Base-by-base conservation (phyloP, 2,329 filamentous ascomycete species). In the Exophiala sideris region DNA sequence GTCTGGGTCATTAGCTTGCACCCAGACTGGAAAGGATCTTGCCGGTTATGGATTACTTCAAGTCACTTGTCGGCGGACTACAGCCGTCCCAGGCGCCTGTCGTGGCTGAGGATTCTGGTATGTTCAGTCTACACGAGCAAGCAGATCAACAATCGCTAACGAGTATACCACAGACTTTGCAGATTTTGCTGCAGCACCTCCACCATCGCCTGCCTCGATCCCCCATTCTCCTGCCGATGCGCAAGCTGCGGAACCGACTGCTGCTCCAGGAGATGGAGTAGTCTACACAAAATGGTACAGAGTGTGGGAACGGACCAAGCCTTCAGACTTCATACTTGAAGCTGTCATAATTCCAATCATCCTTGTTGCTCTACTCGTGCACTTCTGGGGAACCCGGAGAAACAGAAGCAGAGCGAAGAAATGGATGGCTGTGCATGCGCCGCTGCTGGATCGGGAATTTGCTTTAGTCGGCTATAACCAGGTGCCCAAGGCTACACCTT, bases 241-340 rank as follows among this genome's bases (percentile, higher is more conserved):
- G 56, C 73, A 78, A 59, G 72, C 78, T 52, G 70, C 79, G 55
- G 72, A 71, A 52, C 66, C 64, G 33, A 60, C 64, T 16, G 62
- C 55, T 40, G 64, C 67, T 32, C 68, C 72, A 14, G 78, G 80
- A 56, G 76, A 75, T 41, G 70, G 73, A 44, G 77, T 79, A 41
- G 72, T 70, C 40, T 96, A 87, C 72, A 96, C 91, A 48, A 90
- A 89, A 78, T 99, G 94, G 94, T 99, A 97, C 76, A 90, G 91
- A 52, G 79, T 97, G 58, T 94, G 95, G 81, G 91, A 97, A 81
- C 90, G 94, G 67, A 85, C 91, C 66, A 85, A 85, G 21, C 76
- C 86, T 56, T 80, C 79, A 67, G 94, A 99, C 71, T 99, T 99
- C 80, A 85, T 85, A 74, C 81, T 86, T 66, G 94, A 99, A 76